Evolutionary conservation across 768 basidiomycete species (phyloP).

Genomic region (Kwoniella pini): DNA sequence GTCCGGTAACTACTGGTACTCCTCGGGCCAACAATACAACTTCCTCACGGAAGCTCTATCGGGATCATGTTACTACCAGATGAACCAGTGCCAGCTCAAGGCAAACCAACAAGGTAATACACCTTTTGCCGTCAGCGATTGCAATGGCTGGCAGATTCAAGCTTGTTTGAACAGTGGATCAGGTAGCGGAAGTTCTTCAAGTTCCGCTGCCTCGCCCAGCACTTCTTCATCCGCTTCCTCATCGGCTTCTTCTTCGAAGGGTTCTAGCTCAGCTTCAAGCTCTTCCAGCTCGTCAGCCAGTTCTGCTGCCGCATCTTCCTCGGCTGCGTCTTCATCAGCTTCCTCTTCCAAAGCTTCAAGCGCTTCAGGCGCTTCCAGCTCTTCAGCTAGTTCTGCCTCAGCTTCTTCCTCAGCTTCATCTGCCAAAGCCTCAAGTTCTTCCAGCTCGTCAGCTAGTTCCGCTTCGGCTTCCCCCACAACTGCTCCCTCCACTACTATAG

Average conservation of each 20-base stretch:
- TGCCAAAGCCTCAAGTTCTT: conserved; percentile 6
- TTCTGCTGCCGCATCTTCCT: background rate
- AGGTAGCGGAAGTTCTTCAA: background rate
- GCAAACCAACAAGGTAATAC: conserved; percentile 16
- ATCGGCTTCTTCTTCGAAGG: conserved; percentile 4
- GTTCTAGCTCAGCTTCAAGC: background rate
- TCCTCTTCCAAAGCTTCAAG: background rate
- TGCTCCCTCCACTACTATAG: conserved; percentile 8
- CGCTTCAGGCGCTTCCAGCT: too few relatives aligned
- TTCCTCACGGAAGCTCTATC: conserved; percentile 11
- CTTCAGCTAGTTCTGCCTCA: conserved; percentile 8
- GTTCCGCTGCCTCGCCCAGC: background rate
- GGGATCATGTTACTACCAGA: conserved; percentile 18
- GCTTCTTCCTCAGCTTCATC: conserved; percentile 7
- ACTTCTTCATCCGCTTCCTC: background rate
- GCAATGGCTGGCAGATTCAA: conserved; percentile 17
- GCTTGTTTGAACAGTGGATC: conserved; percentile 9
- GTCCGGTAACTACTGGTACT: conserved; percentile 15
- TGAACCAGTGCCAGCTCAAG: conserved; percentile 15
- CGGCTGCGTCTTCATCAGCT: conserved; percentile 2
- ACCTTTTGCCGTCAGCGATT: conserved; percentile 5
- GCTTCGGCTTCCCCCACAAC: conserved; percentile 5
- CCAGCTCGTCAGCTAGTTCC: conserved; percentile 1
- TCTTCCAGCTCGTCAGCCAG: conserved; percentile 5
- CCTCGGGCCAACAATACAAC: conserved; percentile 14